A percentile compares a stretch with the other conserved stretches of the same genome.
Conservation (phyloP, 2,329 filamentous ascomycete species). For the Incumbomyces lentus region DNA sequence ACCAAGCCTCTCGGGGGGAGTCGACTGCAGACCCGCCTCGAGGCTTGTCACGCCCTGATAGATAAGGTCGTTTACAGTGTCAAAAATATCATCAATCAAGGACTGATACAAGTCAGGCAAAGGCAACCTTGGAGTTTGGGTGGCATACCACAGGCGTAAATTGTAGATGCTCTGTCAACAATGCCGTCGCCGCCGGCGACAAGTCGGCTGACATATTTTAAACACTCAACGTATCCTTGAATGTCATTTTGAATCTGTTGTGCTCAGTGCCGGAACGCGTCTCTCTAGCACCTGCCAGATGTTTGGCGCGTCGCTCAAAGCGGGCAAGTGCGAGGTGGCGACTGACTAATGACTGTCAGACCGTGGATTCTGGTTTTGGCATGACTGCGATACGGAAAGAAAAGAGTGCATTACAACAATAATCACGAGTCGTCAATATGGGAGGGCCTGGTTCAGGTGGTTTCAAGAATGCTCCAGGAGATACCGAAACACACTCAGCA, state of each 20-base stretch:
- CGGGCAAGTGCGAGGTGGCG: not conserved
- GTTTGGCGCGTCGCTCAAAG: not conserved
- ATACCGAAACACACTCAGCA: constrained; percentile 22
- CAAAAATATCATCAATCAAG: constrained; percentile 95
- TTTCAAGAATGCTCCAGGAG: constrained; percentile 22
- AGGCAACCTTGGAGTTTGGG: constrained; percentile 7
- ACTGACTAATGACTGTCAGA: not conserved
- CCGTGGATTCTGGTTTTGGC: not conserved
- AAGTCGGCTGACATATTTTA: constrained; percentile 14
- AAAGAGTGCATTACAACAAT: constrained; percentile 9
- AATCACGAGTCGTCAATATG: constrained; percentile 11
- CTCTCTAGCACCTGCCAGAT: not conserved
- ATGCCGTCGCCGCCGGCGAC: constrained; percentile 36
- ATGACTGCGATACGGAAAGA: constrained; percentile 2
- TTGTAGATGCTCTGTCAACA: constrained; percentile 90
- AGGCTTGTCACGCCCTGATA: constrained; percentile 82
- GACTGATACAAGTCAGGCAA: constrained; percentile 45
- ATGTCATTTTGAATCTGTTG: not conserved
- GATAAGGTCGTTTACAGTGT: constrained; percentile 85
- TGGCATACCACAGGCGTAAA: constrained; percentile 76
- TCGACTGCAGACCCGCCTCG: constrained; percentile 67
- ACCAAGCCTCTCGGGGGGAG: constrained; percentile 67
- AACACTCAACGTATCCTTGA: not conserved
- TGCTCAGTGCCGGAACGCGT: not conserved
- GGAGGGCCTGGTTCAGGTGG: constrained; percentile 21